These are phyloP conservation scores for Acacia concinna DNA, from an alignment of 331 rosid species.

Conservation along the genomic window DNA sequence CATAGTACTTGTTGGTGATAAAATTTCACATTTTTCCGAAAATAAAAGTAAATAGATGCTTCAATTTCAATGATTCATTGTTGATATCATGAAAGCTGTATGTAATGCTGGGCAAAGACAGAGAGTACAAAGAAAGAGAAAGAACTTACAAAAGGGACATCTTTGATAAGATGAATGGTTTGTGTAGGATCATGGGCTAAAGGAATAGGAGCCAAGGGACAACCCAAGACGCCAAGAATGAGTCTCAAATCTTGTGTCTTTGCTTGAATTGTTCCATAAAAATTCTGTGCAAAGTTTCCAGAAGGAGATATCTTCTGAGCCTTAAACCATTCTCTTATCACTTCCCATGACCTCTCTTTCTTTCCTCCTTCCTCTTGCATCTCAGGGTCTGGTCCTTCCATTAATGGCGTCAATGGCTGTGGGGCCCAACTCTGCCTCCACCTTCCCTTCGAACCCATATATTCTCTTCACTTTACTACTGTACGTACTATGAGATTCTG, in stretches of 20 bases:
- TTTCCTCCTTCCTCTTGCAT: constrained; percentile 82
- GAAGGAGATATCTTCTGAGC: constrained; percentile 55
- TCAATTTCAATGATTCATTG: background rate
- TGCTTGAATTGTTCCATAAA: constrained; percentile 61
- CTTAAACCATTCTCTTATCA: constrained; percentile 84
- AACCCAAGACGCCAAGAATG: constrained; percentile 89
- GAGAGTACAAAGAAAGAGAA: background rate
- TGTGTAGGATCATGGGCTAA: constrained; percentile 47
- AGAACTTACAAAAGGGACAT: constrained; percentile 70
- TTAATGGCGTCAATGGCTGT: constrained; percentile 84
- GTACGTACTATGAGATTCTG: background rate
- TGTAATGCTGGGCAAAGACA: background rate
- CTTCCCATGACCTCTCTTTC: constrained; percentile 89
- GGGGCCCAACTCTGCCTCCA: constrained; percentile 85
- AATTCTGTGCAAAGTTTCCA: constrained; percentile 34
- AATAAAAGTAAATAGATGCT: too few relatives aligned
- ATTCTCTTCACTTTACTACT: background rate
- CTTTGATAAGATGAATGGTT: constrained; percentile 54
- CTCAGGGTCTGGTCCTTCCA: constrained; percentile 95
- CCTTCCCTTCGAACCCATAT: constrained; percentile 66
- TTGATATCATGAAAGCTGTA: background rate
- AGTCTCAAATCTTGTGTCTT: constrained; percentile 78
- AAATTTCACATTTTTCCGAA: too few relatives aligned
- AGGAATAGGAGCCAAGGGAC: constrained; percentile 93
- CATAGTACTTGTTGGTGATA: too few relatives aligned